These are phyloP conservation scores for Penicillium diatomitis DNA, from an alignment of 495 filamentous ascomycete species.

Conservation along the genomic window DNA sequence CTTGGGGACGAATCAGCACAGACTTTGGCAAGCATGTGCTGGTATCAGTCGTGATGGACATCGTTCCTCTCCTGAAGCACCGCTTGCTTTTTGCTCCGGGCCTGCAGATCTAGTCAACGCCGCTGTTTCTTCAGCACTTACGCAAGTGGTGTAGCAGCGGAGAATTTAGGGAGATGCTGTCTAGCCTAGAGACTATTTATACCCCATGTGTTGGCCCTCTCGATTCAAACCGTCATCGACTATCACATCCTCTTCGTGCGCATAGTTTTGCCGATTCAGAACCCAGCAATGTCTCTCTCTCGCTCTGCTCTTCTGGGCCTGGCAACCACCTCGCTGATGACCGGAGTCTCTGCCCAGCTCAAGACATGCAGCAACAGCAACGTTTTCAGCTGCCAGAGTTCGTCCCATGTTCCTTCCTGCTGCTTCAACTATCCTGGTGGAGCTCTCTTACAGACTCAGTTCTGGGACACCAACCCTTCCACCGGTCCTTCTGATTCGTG, in stretches of 20 bases:
- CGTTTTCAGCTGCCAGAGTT: slow-evolving; percentile 32
- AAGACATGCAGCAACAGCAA: slow-evolving; percentile 21
- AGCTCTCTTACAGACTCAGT: slow-evolving; percentile 65
- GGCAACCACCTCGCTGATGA: slow-evolving; percentile 10
- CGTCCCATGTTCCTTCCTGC: slow-evolving; percentile 45
- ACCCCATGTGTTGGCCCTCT: too few species aligned
- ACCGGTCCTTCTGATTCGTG: slow-evolving; percentile 63
- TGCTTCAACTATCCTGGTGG: slow-evolving; percentile 73
- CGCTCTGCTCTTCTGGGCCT: slow-evolving; percentile 20
- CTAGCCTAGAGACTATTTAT: too few species aligned
- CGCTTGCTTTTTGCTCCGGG: background rate
- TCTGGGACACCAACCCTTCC: slow-evolving; percentile 65
- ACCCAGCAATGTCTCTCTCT: slow-evolving; percentile 7
- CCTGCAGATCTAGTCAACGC: too few species aligned
- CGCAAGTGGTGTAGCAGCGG: too few species aligned
- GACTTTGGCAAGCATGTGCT: slow-evolving; percentile 29
- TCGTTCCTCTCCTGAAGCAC: slow-evolving; percentile 2
- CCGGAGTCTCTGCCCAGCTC: slow-evolving; percentile 15
- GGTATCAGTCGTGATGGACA: slow-evolving; percentile 11
- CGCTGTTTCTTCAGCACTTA: too few species aligned
- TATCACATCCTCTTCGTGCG: background rate
- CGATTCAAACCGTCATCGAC: background rate
- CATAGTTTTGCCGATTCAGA: too few species aligned
- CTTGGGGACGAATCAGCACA: slow-evolving; percentile 23
- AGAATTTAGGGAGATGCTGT: too few species aligned